A percentile compares a stretch with the other conserved stretches of the same genome.
These are phyloP conservation scores for Colletotrichum paranaense DNA, from an alignment of 2,329 filamentous ascomycete species.

Conservation along the genomic window DNA sequence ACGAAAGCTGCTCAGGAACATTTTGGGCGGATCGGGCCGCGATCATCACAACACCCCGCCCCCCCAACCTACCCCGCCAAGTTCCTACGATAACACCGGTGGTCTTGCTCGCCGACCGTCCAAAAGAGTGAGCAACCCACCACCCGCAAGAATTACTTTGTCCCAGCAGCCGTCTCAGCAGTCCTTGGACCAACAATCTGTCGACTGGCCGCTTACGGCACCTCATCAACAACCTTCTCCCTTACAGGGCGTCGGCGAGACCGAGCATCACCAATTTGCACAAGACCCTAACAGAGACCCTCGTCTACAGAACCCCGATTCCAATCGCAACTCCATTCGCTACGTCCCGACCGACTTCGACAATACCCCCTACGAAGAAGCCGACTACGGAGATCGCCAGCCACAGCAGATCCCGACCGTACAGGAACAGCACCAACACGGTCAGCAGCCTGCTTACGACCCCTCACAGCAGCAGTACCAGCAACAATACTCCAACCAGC, in stretches of 20 bases:
- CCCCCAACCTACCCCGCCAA: slow-evolving; percentile 40
- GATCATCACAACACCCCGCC: slow-evolving; percentile 41
- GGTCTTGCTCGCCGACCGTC: slow-evolving; percentile 66
- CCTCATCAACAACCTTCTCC: slow-evolving; percentile 54
- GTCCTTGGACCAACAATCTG: slow-evolving; percentile 47
- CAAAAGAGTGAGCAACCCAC: slow-evolving; percentile 65
- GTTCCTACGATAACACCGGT: slow-evolving; percentile 60
- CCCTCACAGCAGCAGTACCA: slow-evolving; percentile 52
- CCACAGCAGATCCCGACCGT: slow-evolving; percentile 43
- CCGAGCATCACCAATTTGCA: slow-evolving; percentile 46
- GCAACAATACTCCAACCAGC: slow-evolving; percentile 40
- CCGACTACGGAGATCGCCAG: slow-evolving; percentile 55
- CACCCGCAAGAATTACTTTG: slow-evolving; percentile 55
- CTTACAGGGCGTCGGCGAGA: slow-evolving; percentile 56
- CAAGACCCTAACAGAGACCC: slow-evolving; percentile 53
- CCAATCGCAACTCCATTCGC: slow-evolving; percentile 57
- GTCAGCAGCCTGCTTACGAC: slow-evolving; percentile 54
- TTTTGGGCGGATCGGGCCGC: slow-evolving; percentile 57
- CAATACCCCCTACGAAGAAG: slow-evolving; percentile 58
- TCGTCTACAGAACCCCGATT: slow-evolving; percentile 53
- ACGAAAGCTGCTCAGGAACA: slow-evolving; percentile 65
- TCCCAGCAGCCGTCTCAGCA: slow-evolving; percentile 48
- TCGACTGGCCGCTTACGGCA: slow-evolving; percentile 48
- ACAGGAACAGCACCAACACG: slow-evolving; percentile 48
- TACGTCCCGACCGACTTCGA: slow-evolving; percentile 60